Base-by-base conservation (phyloP, 306 rosid species). In the Cucumis hystrix region DNA sequence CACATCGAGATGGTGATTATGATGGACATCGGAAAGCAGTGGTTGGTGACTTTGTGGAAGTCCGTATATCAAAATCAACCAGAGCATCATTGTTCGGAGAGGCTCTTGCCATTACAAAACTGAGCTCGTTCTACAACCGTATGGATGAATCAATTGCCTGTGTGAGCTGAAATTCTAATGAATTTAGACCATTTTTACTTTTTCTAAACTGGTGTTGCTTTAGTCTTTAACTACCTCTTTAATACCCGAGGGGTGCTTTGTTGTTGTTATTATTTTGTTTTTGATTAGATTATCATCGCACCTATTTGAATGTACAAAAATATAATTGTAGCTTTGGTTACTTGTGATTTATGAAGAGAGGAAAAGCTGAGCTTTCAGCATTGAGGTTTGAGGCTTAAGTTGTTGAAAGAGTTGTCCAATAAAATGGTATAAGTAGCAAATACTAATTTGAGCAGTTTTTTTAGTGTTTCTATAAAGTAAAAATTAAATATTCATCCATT, bases 31-130 rank as follows among this genome's bases (percentile, higher is more conserved):
- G 93, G 75, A 89, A 87, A 71, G 91, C 97, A 6, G 73, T 76
- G 41, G 86, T 91, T 28, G 99, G 99, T n/a, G 98, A 96, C 83
- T 96, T 58, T 71, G 99, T 91, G 74, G 99, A 96, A 88, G 98
- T 96, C 43, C 84, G 68, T 41, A 82, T 95, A 85, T 84, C 83
- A 78, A 90, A 87, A 82, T 95, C 99, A 69, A 77, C 97, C 3
- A 85, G 91, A 83, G 97, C 99, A 21, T 92, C 99, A 16, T 89
- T 95, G 33, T 84, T 79, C 62, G 99, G 99, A 23, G 93, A 89
- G 79, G 91, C 96, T 54, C 83, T 88, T 82, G 93, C 96, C 54
- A 82, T 92, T 68, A 92, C 88, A 18, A 92, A 88, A 83, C 78
- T 96, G 74, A 96, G 85, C 77, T 83, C 87, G 25, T 96, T 96